Base-by-base conservation (phyloP, 371 early-diverging fungal genomes). In the Quaeritorhiza haematococci region DNA sequence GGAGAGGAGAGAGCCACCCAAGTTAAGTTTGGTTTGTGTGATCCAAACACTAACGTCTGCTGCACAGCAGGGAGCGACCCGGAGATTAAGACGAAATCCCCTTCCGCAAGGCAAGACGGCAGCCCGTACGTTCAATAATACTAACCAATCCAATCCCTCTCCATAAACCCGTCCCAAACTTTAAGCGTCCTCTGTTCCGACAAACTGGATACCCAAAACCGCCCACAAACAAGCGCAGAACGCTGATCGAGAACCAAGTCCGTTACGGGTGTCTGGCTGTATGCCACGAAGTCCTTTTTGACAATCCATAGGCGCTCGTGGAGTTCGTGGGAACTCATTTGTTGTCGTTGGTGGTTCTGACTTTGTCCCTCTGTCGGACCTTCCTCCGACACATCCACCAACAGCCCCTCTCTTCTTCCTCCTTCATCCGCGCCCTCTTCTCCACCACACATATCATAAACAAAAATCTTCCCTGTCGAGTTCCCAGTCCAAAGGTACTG, bases 401-500 rank as follows among this genome's bases (percentile, higher is more conserved):
- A 33, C 50, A 13, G 38, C 57, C 26, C 50, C 62, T 28, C 38
- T 53, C 17, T 48, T 24, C 7, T n/a, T n/a, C n/a, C n/a, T n/a
- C n/a, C n/a, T n/a, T n/a, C n/a, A n/a, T n/a, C n/a, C n/a, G 21
- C 10, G 17, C 17, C 7, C 8, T 35, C 8, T 35, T 66, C 74
- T 5, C 75, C 68, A n/a, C n/a, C 50, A 19, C 32, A 17, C 1
- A 83, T 73, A 60, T 91, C 89, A 33, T 84, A 86, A 2, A 93
- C 83, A 47, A 78, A 79, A 33, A 91, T 85, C 77, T 85, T 88
- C 15, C 90, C 91, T 24, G 89, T 91, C 27, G 78, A 78, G 57
- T 82, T 85, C 1, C 88, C 91, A 23, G 79, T 84, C 93, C 93
- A 93, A 0, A 91, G 64, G 56, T 84, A 76, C 30, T 64, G 58